These are phyloP conservation scores for Penicillium olsonii DNA, from an alignment of 2,329 filamentous ascomycete genomes.

Conservation along the genomic window DNA sequence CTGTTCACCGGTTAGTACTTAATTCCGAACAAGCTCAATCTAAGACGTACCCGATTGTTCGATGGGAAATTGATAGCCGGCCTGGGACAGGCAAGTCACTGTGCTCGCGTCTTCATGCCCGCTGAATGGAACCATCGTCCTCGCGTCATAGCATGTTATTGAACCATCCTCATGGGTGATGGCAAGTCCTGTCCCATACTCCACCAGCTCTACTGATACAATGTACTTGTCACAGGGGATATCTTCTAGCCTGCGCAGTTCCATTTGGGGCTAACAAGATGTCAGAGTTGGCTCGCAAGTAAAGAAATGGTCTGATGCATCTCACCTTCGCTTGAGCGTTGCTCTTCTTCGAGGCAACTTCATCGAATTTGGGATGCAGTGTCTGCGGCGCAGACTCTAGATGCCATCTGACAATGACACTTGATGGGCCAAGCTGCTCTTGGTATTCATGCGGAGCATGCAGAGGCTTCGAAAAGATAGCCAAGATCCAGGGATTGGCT, in stretches of 20 bases:
- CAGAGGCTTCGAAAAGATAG: constrained; percentile 67
- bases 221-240: constrained; percentile 70
- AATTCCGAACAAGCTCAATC: background rate
- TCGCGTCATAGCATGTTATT: constrained; percentile 76
- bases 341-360: constrained; percentile 67
- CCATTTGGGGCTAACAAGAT: constrained; percentile 44
- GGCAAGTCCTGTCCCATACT: constrained; percentile 70
- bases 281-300: constrained; percentile 20
- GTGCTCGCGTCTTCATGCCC: constrained; percentile 64
- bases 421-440: constrained; percentile 66
- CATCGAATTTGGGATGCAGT: constrained; percentile 75
- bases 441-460: constrained; percentile 54
- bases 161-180: constrained; percentile 78
- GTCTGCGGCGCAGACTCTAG: constrained; percentile 65
- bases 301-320: background rate
- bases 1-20: constrained; percentile 24
- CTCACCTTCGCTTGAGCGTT: constrained; percentile 46
- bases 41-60: constrained; percentile 62
- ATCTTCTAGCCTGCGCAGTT: constrained; percentile 67
- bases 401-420: constrained; percentile 81
- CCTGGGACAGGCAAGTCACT: constrained; percentile 71
- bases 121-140: constrained; percentile 69
- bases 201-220: constrained; percentile 66
- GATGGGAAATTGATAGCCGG: constrained; percentile 72
- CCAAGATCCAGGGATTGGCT: constrained; percentile 65